Percentiles rank a stretch among this genome's conserved stretches.
Evolutionary conservation across 2,329 filamentous ascomycete species (phyloP).

Genomic region (Catunica adiposa): DNA sequence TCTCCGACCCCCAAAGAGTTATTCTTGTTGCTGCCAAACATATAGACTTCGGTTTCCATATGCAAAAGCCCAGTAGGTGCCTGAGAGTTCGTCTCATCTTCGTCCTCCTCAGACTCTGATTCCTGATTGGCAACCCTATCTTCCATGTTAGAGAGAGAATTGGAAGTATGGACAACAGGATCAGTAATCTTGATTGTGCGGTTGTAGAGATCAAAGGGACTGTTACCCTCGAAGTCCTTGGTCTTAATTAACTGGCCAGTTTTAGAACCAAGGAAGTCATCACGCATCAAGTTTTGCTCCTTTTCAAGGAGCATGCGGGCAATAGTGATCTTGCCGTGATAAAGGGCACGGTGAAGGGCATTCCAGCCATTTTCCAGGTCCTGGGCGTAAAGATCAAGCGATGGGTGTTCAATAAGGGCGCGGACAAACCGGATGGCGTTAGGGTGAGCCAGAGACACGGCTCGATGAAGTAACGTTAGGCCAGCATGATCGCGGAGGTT

Average conservation of each 20-base stretch:
- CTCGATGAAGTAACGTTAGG: constrained; percentile 69
- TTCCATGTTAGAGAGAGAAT: not conserved
- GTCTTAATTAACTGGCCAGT: constrained; percentile 73
- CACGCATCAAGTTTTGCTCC: constrained; percentile 36
- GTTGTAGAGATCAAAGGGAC: constrained; percentile 74
- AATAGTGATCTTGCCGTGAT: constrained; percentile 74
- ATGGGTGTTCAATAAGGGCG: constrained; percentile 64
- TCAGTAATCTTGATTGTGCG: not conserved
- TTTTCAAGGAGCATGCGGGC: constrained; percentile 67
- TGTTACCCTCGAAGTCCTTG: constrained; percentile 88
- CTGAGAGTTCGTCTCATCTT: too few species aligned
- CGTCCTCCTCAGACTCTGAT: too few species aligned
- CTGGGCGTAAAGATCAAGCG: constrained; percentile 71
- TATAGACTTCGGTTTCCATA: constrained; percentile 68
- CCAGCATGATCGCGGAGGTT: constrained; percentile 73
- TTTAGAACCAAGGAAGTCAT: constrained; percentile 29
- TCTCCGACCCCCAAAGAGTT: constrained; percentile 86
- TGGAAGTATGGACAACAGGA: too few species aligned
- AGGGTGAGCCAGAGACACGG: constrained; percentile 56
- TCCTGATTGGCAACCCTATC: not conserved
- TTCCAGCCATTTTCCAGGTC: constrained; percentile 95
- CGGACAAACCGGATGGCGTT: constrained; percentile 59
- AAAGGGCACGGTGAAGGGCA: constrained; percentile 75
- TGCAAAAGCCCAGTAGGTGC: not conserved
- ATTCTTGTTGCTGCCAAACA: constrained; percentile 95